A percentile compares a stretch with the other conserved stretches of the same genome.
These are phyloP conservation scores for Mortierella claussenii DNA, from an alignment of 192 early-diverging fungal genomes.

Conservation along the genomic window DNA sequence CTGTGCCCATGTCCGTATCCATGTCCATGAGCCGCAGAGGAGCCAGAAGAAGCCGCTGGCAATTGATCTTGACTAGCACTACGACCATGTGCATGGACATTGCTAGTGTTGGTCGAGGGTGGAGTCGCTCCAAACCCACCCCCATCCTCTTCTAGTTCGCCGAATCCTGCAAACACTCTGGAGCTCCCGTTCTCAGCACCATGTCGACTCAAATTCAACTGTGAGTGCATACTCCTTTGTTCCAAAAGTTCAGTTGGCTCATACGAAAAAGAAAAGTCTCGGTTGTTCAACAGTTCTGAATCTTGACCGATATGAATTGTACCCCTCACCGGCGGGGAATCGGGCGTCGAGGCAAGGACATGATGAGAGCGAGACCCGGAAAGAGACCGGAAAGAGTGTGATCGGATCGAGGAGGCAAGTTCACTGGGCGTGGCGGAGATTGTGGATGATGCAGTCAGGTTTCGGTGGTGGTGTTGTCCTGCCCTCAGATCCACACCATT, in stretches of 20 bases:
- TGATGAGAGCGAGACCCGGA: conserved; percentile 28
- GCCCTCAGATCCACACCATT: conserved; percentile 18
- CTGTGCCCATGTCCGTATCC: background rate
- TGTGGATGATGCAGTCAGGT: background rate
- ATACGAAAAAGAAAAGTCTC: conserved; percentile 45
- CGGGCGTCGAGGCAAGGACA: conserved; percentile 31
- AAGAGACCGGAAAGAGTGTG: conserved; percentile 21
- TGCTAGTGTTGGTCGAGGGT: background rate
- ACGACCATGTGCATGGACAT: no score
- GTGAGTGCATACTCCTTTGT: conserved; percentile 21
- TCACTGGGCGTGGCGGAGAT: conserved; percentile 19
- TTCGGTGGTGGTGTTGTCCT: conserved; percentile 30
- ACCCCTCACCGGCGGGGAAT: conserved; percentile 41
- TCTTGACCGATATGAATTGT: conserved; percentile 39
- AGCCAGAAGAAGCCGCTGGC: background rate
- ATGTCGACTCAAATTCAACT: conserved; percentile 7
- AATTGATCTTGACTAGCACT: no score
- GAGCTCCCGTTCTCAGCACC: background rate
- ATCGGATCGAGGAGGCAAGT: conserved; percentile 19
- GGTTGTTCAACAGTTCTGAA: conserved; percentile 45
- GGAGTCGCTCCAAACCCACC: conserved; percentile 19
- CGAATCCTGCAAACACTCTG: conserved; percentile 24
- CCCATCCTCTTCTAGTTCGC: conserved; percentile 31
- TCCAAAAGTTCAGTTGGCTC: conserved; percentile 39
- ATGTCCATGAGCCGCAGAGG: background rate